phyloP scores from a whole-genome alignment of 2,329 filamentous ascomycete species.

The Apiospora malaysiana region DNA sequence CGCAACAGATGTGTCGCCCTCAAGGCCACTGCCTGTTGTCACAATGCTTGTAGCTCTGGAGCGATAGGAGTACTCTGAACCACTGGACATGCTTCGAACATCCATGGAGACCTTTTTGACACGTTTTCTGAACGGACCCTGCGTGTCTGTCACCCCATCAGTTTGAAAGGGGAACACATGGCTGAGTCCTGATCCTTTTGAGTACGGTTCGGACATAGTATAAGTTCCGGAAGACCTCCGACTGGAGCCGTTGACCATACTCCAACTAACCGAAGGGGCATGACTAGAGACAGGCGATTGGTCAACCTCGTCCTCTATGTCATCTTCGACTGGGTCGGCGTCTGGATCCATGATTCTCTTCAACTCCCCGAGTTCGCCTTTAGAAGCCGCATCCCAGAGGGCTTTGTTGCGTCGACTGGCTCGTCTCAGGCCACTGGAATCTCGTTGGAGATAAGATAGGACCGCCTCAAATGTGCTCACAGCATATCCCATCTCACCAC shows the following conservation, averaged over 20 bases:
- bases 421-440: conserved; percentile 80
- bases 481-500: conserved; percentile 93
- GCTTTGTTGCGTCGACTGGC: conserved; percentile 86
- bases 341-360: conserved; percentile 80
- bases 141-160: conserved; percentile 49
- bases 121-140: conserved; percentile 52
- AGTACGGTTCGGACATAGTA: conserved; percentile 56
- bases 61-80: conserved; percentile 81
- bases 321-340: conserved; percentile 52
- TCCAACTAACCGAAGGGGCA: conserved; percentile 55
- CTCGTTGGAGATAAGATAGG: conserved; percentile 81
- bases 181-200: conserved; percentile 65
- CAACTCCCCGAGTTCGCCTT: conserved; percentile 77
- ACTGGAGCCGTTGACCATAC: conserved; percentile 52
- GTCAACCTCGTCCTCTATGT: conserved; percentile 48
- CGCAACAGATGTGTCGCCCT: conserved; percentile 87
- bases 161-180: conserved; percentile 94
- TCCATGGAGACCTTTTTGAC: conserved; percentile 89
- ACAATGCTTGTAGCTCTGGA: conserved; percentile 81
- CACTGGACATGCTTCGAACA: conserved; percentile 83
- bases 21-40: conserved; percentile 74
- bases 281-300: conserved; percentile 48
- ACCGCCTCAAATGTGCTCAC: conserved; percentile 96
- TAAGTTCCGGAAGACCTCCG: conserved; percentile 49
- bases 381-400: conserved; percentile 84